Evolutionary conservation across 1,284 basidiomycete genomes (phyloP), one percentile per base, ranked within the genome.

Genomic region (Puccinia polysora): DNA sequence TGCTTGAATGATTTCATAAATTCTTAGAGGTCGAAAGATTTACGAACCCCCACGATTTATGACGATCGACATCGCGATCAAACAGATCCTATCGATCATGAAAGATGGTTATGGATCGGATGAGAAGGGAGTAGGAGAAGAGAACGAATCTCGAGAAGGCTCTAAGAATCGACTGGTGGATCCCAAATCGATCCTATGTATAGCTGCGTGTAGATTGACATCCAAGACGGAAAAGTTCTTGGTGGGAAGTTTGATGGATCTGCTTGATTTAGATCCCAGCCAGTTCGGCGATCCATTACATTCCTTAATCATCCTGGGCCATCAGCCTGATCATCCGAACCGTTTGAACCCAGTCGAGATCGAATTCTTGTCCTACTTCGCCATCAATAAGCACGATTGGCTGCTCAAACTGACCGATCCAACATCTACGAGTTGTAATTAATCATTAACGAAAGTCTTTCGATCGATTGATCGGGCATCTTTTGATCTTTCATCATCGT

Each of bases 21-120:
- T 23, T n/a, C 55, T 8, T 76, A 97, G 95, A 77, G 95, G 95
- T 1, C 84, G 90, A 53, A 91, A 95, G 78, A 91, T 97, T 65
- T 99, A 95, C 81, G 95, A 97, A 78, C 90, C 93, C 0, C 94
- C 96, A 23, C 84, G 94, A 74, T 99, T 94, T 84, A 99, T 98
- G 96, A 89, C 91, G 20, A 91, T 97, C 67, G 85, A 87, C 0
- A 87, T 87, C 60, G 94, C 96, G 0, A 88, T 98, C 73, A 84
- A 85, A 10, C 96, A 98, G 80, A 85, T 98, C 45, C 80, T 90
- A 20, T 78, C 78, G 69, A 73, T 62, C 73, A 59, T 68, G 5
- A 76, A 79, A 1, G 83, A 87, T 28, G 79, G 82, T 36, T 82
- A 82, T 60, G 58, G 23, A 36, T 62, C 50, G 55, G 23, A 25